Evolutionary conservation across 768 basidiomycete genomes (phyloP).

Genomic region (Kwoniella europaea): DNA sequence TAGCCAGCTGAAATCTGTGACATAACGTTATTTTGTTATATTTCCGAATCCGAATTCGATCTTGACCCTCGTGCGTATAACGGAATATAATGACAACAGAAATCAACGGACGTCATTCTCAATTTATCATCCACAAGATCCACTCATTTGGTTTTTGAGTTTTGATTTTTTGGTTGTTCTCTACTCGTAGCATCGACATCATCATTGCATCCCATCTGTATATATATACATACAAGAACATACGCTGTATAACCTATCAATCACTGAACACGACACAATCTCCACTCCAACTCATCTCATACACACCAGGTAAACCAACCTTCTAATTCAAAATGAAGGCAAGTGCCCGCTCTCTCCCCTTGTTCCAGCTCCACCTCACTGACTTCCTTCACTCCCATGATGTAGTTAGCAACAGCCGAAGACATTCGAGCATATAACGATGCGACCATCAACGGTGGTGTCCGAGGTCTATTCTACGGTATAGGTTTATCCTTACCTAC

Average conservation of each 20-base stretch:
- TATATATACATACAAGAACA: background rate
- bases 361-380: background rate
- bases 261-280: background rate
- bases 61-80: background rate
- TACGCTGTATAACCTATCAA: no score
- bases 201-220: background rate
- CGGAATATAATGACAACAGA: background rate
- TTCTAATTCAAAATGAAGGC: constrained; percentile 19
- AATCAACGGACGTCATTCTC: background rate
- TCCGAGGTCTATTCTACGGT: constrained; percentile 45
- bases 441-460: constrained; percentile 47
- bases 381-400: background rate
- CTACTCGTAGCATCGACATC: background rate
- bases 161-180: background rate
- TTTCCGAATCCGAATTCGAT: background rate
- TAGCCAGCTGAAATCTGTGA: background rate
- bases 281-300: background rate
- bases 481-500: constrained; percentile 36
- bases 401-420: constrained; percentile 34
- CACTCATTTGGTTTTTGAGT: background rate
- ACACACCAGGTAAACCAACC: background rate
- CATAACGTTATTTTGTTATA: background rate
- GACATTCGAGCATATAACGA: constrained; percentile 34
- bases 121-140: no score
- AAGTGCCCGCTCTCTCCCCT: background rate